Evolutionary conservation across 805 yeast genomes (phyloP).

Genomic region (Tetrapisispora namnaoensis): DNA sequence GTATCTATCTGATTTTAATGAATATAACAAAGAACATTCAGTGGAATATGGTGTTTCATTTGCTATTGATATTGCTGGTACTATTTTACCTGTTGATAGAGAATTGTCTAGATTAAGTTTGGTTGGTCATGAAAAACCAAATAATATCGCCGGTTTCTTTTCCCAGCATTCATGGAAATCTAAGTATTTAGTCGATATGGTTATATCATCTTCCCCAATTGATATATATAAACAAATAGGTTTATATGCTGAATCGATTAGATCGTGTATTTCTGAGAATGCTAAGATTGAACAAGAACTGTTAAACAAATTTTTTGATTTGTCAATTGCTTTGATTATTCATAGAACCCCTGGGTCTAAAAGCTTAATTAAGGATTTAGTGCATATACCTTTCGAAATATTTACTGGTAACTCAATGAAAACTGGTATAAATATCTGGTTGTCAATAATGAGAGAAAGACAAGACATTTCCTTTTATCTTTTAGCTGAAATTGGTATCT

Average conservation of each 20-base stretch:
- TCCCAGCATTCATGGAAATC: conserved; percentile 71
- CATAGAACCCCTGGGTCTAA: conserved; percentile 30
- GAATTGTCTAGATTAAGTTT: conserved; percentile 45
- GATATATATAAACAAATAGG: conserved; percentile 19
- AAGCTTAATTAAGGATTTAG: conserved; percentile 39
- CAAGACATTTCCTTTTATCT: conserved; percentile 49
- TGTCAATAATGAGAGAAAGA: conserved; percentile 60
- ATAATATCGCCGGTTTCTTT: conserved; percentile 62
- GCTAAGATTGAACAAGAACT: conserved; percentile 22
- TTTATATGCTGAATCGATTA: conserved; percentile 5
- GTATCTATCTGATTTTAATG: conserved; percentile 48
- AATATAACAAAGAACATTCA: conserved; percentile 30
- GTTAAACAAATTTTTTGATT: conserved; percentile 36
- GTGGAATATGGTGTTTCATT: conserved; percentile 78
- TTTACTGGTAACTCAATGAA: conserved; percentile 53
- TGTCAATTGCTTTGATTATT: conserved; percentile 35
- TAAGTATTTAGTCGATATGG: conserved; percentile 28
- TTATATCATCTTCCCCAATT: conserved; percentile 22
- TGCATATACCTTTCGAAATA: conserved; percentile 58
- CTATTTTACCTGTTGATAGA: conserved; percentile 54
- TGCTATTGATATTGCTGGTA: conserved; percentile 83
- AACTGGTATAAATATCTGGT: conserved; percentile 70
- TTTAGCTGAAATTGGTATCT: conserved; percentile 55
- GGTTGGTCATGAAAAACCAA: conserved; percentile 32
- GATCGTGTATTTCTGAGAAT: neutral